Conservation (phyloP, 129 eudicot genomes). For the Lonicera japonica region DNA sequence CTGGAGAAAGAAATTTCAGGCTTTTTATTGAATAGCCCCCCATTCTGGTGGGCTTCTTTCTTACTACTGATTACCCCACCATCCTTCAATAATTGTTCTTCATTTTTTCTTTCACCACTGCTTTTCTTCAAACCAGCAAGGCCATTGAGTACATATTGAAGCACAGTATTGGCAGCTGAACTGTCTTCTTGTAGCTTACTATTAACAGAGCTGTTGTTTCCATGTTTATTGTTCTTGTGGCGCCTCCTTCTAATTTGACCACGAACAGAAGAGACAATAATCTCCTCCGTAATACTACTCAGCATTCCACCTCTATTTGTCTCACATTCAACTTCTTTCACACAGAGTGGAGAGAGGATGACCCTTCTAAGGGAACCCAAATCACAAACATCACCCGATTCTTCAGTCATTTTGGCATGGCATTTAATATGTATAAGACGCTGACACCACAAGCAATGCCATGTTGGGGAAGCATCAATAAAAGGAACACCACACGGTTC, state of each 20-base stretch:
- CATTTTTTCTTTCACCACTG: no score
- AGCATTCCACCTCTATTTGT: slow-evolving; percentile 36
- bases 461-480: slow-evolving; percentile 79
- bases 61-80: slow-evolving; percentile 16
- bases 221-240: slow-evolving; percentile 36
- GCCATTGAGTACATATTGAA: slow-evolving; percentile 33
- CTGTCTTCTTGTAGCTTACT: slow-evolving; percentile 24
- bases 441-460: slow-evolving; percentile 97
- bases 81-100: slow-evolving; percentile 1
- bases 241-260: slow-evolving; percentile 58
- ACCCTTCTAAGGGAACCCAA: slow-evolving; percentile 66
- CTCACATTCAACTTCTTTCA: slow-evolving; percentile 45
- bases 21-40: slow-evolving; percentile 21
- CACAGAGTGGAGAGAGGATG: slow-evolving; percentile 77
- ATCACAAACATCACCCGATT: slow-evolving; percentile 74
- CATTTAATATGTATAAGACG: slow-evolving; percentile 76
- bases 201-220: slow-evolving; percentile 18
- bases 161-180: slow-evolving; percentile 25
- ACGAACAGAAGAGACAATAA: slow-evolving; percentile 51
- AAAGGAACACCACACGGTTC: slow-evolving; percentile 86
- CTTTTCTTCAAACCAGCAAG: slow-evolving; percentile 18
- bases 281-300: slow-evolving; percentile 52
- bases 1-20: slow-evolving; percentile 21
- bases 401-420: slow-evolving; percentile 62
- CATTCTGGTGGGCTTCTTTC: slow-evolving; percentile 18